Base-by-base conservation (phyloP, 1,284 basidiomycete genomes). In the Ustilago trichophora region DNA sequence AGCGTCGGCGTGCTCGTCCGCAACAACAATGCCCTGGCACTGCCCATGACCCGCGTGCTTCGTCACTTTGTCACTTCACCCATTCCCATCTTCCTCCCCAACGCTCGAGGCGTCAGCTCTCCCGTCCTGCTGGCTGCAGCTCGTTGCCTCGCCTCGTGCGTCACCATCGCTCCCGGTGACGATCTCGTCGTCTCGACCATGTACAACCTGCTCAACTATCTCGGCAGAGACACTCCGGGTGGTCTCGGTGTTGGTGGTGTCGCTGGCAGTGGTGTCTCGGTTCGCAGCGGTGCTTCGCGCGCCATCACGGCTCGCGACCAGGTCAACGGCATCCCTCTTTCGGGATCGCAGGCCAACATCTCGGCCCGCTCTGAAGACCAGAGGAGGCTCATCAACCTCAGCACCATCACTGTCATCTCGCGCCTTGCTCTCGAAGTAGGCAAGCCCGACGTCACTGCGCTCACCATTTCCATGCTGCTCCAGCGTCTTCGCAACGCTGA, bases 181-280 rank as follows among this genome's bases (percentile, higher is more conserved):
- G 93, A 95, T 80, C 87, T 94, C 40, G 87, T 93, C 74, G 90
- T 94, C 86, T 96, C 93, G 3, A 93, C 93, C 71, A 91, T 96
- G 87, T 97, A 98, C 82, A 94, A 93, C 9, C 86, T 98, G 13
- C 86, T 98, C 59, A 97, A 97, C 78, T 91, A 92, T 77, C 89
- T 97, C 53, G 91, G 87, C 83, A 89, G 89, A 81, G 92, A 89
- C 50, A 68, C 63, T 15, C 54, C 66, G 1, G 66, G 75, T 44
- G 68, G 69, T 18, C 85, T 87, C 34, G 86, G 86, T 33, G 52
- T 67, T 15, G 76, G 74, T 21, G 72, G 73, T n/a, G 56, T 63
- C 12, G 74, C 73, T 11, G 67, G 89, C 88, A 51, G 84, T 81
- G 65, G 84, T 60, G 83, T 85, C 21, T 82, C 86, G 8, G 43